Base-by-base conservation (phyloP, 2,329 filamentous ascomycete species). In the Calonectria crousiana region DNA sequence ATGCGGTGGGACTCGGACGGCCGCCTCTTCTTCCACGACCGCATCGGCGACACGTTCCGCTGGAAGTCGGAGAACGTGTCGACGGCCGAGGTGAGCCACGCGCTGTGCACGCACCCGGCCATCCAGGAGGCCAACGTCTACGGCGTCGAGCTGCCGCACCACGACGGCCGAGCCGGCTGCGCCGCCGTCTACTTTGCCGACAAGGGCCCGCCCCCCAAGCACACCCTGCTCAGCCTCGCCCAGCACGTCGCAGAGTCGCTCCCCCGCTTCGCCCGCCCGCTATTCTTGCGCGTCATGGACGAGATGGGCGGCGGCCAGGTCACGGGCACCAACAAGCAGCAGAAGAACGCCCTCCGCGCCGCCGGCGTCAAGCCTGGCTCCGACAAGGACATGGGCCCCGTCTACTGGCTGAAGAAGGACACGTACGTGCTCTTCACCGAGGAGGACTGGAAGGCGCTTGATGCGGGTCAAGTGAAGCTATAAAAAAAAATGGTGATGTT, bases 271-370 rank as follows among this genome's bases (percentile, higher is more conserved):
- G 95, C 95, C 0, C 89, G 93, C 6, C 95, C 95, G 0, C 79
- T 97, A 0, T 98, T 98, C 84, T 82, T 98, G 62, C 89, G 95
- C 16, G 84, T 95, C 8, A 89, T 93, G 10, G 87, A 85, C 32
- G 88, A 90, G 32, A 84, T 89, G 58, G 85, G 86, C 4, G 89
- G 91, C 52, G 84, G 86, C 77, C 91, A 93, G 80, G 89, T 91
- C 1, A 98, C 95, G 6, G 95, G 95, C 0, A 98, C 95, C 62
- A 94, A 95, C 81, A 98, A 98, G 88, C 94, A 97, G 86, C 93
- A 96, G 85, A 98, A 98, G 84, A 91, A 93, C 76, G 84, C 87
- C 0, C 83, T 98, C 76, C 88, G 95, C n/a, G 87, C 88, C 2
- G 90, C 96, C 75, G 95, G 95, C 0, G 94, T 96, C 0, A 90